Evolutionary conservation across 306 rosid genomes (phyloP), one percentile per base, ranked within the genome.

Genomic region (Biancaea sappan): DNA sequence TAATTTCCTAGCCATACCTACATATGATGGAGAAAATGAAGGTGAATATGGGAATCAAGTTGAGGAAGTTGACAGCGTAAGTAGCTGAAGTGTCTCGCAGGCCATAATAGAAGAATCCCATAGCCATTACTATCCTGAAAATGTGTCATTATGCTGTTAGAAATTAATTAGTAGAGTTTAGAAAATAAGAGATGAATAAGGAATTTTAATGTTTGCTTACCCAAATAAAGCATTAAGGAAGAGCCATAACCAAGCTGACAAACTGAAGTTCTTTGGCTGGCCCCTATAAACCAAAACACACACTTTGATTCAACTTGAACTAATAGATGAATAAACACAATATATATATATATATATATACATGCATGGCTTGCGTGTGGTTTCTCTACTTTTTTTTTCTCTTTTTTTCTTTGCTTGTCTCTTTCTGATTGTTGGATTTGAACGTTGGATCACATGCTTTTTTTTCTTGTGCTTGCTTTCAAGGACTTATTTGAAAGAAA

Each of bases 21-120:
- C 38, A 71, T 31, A 86, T 34, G 69, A 80, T 53, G 2, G 92
- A 90, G 28, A 75, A 44, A 13, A 81, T 8, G 72, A 88, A 92
- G 19, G 97, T 90, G 67, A 38, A 77, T 6, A 86, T 81, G 3
- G 92, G 96, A 53, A 90, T 47, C 15, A 90, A 48, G 82, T 85
- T 92, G 56, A 92, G 92, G 68, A 88, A 86, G 50, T 84, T 88
- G 22, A 74, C 52, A 12, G 94, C 75, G 67, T 90, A 90, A 6
- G 97, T 80, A 22, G 96, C 92, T 1, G 92, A 40, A 13, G 94
- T 92, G 74, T 88, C 91, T 67, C 89, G 62, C 9, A 92, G 82
- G 7, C 97, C 97, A 76, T 80, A 85, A 48, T 85, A 90, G 60
- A 53, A 85, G 43, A 90, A 5, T 73, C 89, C 87, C 83, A 77